These are phyloP conservation scores for Polyporus arcularius DNA, from an alignment of 768 basidiomycete genomes.

Conservation along the genomic window DNA sequence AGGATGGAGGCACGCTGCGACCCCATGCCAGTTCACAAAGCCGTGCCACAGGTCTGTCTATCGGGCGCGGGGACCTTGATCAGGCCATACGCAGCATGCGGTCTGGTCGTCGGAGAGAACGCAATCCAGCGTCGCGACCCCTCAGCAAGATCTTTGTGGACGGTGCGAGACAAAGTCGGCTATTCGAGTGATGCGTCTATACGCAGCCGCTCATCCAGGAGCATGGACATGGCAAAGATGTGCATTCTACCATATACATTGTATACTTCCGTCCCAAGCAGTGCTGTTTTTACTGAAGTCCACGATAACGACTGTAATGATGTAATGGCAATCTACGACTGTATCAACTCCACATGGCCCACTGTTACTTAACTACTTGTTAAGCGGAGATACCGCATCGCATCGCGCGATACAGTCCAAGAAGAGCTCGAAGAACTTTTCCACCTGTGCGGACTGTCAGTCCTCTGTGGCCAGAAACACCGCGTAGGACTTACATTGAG, in stretches of 20 bases:
- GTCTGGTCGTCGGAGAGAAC: slow-evolving; percentile 57
- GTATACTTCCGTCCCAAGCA: not conserved
- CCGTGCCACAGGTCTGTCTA: slow-evolving; percentile 48
- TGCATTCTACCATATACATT: slow-evolving; percentile 3
- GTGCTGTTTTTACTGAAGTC: slow-evolving; percentile 8
- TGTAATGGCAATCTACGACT: slow-evolving; percentile 9
- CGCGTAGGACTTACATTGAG: slow-evolving; percentile 55
- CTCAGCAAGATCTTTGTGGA: slow-evolving; percentile 83
- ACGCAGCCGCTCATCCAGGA: not conserved
- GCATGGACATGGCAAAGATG: not conserved
- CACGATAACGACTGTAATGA: slow-evolving; percentile 19
- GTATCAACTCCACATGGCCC: slow-evolving; percentile 7
- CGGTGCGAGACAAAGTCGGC: slow-evolving; percentile 42
- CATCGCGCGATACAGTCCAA: slow-evolving; percentile 59
- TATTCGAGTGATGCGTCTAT: slow-evolving; percentile 27
- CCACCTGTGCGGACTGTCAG: slow-evolving; percentile 45
- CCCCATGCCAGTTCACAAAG: slow-evolving; percentile 41
- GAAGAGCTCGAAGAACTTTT: slow-evolving; percentile 65
- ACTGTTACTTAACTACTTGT: slow-evolving; percentile 27
- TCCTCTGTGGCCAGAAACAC: not conserved
- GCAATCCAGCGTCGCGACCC: slow-evolving; percentile 46
- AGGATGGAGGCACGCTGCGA: slow-evolving; percentile 29
- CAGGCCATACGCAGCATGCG: slow-evolving; percentile 82
- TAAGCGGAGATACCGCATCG: slow-evolving; percentile 63
- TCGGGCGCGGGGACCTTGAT: slow-evolving; percentile 81